Evolutionary conservation across 352 stramenopile species (phyloP).

Genomic region (Pythium vanterpoolii): DNA sequence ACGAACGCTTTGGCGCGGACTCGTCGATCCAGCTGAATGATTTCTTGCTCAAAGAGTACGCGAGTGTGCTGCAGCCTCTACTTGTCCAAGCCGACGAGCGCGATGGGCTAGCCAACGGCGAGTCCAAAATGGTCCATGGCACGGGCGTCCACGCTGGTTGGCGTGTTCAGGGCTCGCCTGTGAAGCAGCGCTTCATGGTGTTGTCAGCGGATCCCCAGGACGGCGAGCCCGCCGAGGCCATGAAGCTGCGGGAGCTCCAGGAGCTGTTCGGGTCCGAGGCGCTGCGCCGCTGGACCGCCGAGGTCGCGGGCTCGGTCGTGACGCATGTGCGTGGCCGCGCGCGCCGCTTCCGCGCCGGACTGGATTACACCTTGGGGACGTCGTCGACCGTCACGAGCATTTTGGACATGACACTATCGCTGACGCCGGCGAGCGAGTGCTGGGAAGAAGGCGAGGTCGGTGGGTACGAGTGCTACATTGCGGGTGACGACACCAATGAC

Average conservation of each 20-base stretch:
- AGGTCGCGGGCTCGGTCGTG: conserved; percentile 40
- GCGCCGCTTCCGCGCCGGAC: conserved; percentile 82
- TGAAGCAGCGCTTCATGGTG: conserved; percentile 27
- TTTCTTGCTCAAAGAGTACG: conserved; percentile 77
- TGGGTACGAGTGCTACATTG: conserved; percentile 91
- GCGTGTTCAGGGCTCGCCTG: conserved; percentile 26
- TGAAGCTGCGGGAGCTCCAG: conserved; percentile 24
- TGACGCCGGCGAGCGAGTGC: conserved; percentile 34
- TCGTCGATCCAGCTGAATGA: conserved; percentile 82
- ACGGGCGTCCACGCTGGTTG: conserved; percentile 21
- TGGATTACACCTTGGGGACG: conserved; percentile 90
- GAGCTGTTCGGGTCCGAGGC: conserved; percentile 52
- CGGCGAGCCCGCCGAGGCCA: conserved; percentile 17
- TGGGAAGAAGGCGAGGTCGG: conserved; percentile 36
- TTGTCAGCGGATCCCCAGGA: conserved; percentile 12
- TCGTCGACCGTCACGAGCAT: conserved; percentile 53
- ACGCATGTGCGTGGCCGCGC: conserved; percentile 45
- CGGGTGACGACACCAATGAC: conserved; percentile 76
- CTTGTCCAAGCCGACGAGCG: conserved; percentile 34
- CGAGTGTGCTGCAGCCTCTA: conserved; percentile 33
- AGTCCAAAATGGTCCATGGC: conserved; percentile 29
- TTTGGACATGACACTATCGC: conserved; percentile 28
- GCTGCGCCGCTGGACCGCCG: conserved; percentile 53
- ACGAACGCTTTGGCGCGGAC: conserved; percentile 69
- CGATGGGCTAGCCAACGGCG: conserved; percentile 51